Evolutionary conservation across 345 rosid species (phyloP).

Genomic region (Turnera subulata): DNA sequence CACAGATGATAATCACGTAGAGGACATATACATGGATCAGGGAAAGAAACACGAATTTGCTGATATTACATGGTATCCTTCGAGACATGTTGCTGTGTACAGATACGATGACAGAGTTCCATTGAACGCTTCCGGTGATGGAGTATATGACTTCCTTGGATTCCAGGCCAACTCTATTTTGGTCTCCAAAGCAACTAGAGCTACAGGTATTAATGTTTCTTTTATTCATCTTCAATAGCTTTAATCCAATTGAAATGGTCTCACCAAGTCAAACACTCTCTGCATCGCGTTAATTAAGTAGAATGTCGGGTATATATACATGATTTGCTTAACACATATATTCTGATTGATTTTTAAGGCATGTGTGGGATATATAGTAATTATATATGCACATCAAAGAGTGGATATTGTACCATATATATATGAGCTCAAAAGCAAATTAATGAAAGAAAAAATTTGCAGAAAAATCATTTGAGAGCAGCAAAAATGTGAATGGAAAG

Average conservation of each 20-base stretch:
- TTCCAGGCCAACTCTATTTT: slow-evolving; percentile 61
- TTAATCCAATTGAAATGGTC: too few species aligned
- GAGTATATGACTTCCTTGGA: slow-evolving; percentile 64
- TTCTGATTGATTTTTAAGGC: too few species aligned
- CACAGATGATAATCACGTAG: slow-evolving; percentile 55
- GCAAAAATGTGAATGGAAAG: slow-evolving; percentile 45
- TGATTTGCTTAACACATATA: too few species aligned
- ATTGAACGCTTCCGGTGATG: slow-evolving; percentile 43
- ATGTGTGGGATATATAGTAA: too few species aligned
- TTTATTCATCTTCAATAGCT: too few species aligned
- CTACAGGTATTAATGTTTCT: slow-evolving; percentile 64
- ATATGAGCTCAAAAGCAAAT: too few species aligned
- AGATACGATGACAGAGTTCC: slow-evolving; percentile 67
- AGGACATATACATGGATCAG: slow-evolving; percentile 52
- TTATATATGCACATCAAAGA: neutral
- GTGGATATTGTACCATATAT: too few species aligned
- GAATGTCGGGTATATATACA: too few species aligned
- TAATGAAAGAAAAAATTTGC: slow-evolving; percentile 6
- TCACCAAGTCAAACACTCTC: too few species aligned
- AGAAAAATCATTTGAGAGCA: slow-evolving; percentile 61
- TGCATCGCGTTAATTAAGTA: too few species aligned
- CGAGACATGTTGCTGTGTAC: slow-evolving; percentile 62
- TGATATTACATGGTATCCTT: slow-evolving; percentile 88
- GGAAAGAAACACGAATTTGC: slow-evolving; percentile 66
- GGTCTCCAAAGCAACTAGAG: slow-evolving; percentile 52